These are phyloP conservation scores for Globisporangium solare DNA, from an alignment of 352 stramenopile species.

Conservation along the genomic window DNA sequence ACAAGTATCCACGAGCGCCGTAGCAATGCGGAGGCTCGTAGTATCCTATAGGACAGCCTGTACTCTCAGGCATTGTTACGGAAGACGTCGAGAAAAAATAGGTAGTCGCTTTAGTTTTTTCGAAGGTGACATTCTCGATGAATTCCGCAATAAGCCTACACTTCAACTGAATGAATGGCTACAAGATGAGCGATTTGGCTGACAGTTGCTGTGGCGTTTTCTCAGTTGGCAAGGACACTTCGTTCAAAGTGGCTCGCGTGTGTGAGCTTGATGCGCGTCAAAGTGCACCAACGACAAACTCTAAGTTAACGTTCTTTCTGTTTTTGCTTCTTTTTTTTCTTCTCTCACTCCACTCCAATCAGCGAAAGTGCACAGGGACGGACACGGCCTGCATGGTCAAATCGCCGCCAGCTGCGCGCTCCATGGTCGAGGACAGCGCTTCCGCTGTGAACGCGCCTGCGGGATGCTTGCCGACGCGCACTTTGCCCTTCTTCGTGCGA, in stretches of 20 bases:
- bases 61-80: no score
- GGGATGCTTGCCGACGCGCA: slow-evolving; percentile 43
- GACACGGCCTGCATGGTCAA: slow-evolving; percentile 33
- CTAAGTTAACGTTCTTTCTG: slow-evolving; percentile 5
- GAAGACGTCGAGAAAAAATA: no score
- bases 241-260: no score
- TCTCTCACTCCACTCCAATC: slow-evolving; percentile 1
- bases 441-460: slow-evolving; percentile 38
- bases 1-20: no score
- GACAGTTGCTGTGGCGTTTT: no score
- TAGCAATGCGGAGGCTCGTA: no score
- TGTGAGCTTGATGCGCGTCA: no score
- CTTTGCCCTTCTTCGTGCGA: slow-evolving; percentile 58
- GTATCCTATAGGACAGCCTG: no score
- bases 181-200: neutral
- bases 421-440: slow-evolving; percentile 58
- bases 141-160: no score
- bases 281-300: neutral
- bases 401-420: slow-evolving; percentile 68
- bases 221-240: no score
- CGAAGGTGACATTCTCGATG: no score
- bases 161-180: slow-evolving; percentile 3
- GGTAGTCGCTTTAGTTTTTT: no score
- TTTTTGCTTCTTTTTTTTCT: neutral
- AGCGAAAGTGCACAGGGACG: slow-evolving; percentile 37